These are phyloP conservation scores for Articulospora tetracladia DNA, from an alignment of 495 filamentous ascomycete genomes.

Conservation along the genomic window DNA sequence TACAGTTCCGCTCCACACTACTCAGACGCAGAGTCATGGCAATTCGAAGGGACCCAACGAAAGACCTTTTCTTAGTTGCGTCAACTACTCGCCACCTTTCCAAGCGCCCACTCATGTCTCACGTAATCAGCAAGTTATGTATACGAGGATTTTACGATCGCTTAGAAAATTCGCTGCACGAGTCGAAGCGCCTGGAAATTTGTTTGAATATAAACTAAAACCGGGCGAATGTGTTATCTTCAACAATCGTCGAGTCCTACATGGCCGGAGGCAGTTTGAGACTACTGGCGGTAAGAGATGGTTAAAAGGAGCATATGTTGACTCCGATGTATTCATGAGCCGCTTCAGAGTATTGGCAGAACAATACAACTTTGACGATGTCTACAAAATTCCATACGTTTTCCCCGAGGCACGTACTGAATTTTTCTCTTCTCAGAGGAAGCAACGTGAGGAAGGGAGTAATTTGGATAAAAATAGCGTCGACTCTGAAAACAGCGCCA, in stretches of 20 bases:
- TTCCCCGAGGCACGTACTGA: background rate
- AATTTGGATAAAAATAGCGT: too few relatives aligned
- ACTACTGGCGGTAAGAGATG: constrained; percentile 56
- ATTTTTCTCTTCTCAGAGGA: too few relatives aligned
- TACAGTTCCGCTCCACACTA: background rate
- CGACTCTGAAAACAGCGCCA: too few relatives aligned
- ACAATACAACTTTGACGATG: too few relatives aligned
- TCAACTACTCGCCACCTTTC: constrained; percentile 74
- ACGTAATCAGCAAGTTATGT: background rate
- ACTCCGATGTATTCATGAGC: constrained; percentile 60
- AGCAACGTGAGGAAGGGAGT: too few relatives aligned
- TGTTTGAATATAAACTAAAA: constrained; percentile 67
- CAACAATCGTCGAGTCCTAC: constrained; percentile 73
- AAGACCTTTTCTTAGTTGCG: constrained; percentile 18
- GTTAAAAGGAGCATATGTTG: constrained; percentile 83
- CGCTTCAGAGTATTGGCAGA: constrained; percentile 35
- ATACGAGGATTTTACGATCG: constrained; percentile 35
- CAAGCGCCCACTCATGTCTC: constrained; percentile 44
- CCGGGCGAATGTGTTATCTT: constrained; percentile 85
- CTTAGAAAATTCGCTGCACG: constrained; percentile 39
- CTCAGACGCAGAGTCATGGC: background rate
- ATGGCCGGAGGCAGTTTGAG: constrained; percentile 73
- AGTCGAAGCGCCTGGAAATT: constrained; percentile 42
- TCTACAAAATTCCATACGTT: background rate
- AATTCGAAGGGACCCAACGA: constrained; percentile 12